phyloP scores from a whole-genome alignment of 768 basidiomycete species.

The Leccinum olivaceopallidum region DNA sequence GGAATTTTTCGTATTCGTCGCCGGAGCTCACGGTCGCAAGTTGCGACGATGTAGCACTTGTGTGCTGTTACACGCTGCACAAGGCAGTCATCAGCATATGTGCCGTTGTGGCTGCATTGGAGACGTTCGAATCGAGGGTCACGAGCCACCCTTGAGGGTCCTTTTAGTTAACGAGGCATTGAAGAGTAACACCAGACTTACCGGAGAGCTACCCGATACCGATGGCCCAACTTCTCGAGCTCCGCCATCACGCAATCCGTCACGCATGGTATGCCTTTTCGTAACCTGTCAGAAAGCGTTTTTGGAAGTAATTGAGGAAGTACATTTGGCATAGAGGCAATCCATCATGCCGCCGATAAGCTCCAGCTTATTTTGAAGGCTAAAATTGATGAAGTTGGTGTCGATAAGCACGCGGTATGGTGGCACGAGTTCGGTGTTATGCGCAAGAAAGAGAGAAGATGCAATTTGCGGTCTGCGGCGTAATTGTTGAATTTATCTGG shows the following conservation, averaged over 20 bases:
- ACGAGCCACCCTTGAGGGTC: conserved; percentile 79
- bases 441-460: conserved; percentile 92
- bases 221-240: conserved; percentile 94
- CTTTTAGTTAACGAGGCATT: conserved; percentile 6
- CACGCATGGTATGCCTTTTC: conserved; percentile 93
- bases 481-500: not conserved
- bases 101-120: conserved; percentile 88
- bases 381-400: conserved; percentile 99
- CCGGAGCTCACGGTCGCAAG: conserved; percentile 94
- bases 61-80: conserved; percentile 94
- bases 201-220: conserved; percentile 94
- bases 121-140: conserved; percentile 97
- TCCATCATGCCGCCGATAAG: conserved; percentile 99
- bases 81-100: conserved; percentile 99
- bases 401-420: conserved; percentile 98
- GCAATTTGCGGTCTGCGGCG: conserved; percentile 71
- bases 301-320: conserved; percentile 20
- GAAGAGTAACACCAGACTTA: conserved; percentile 38
- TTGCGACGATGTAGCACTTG: conserved; percentile 96
- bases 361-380: conserved; percentile 96
- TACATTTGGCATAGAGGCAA: conserved; percentile 96
- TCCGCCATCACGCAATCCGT: conserved; percentile 99
- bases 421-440: conserved; percentile 94
- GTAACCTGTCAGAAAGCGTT: conserved; percentile 7
- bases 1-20: conserved; percentile 90